Percentiles rank a stretch among this genome's conserved stretches.
Evolutionary conservation across 2,329 filamentous ascomycete genomes (phyloP).

Genomic region (Alternaria ventricosa): DNA sequence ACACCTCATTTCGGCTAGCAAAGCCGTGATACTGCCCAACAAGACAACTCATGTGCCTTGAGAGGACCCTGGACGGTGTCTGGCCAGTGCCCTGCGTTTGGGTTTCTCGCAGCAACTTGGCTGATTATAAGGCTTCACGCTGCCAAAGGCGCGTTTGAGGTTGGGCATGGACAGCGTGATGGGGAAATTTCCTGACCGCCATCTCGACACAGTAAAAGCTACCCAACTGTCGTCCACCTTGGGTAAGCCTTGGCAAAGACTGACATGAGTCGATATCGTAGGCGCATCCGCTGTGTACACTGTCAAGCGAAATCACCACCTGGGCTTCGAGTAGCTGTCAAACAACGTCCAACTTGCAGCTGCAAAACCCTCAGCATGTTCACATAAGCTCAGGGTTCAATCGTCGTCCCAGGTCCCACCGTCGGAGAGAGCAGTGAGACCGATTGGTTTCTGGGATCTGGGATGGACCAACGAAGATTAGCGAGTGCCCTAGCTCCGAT

Average conservation of each 20-base stretch:
- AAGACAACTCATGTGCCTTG: neutral
- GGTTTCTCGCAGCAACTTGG: neutral
- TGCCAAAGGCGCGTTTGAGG: neutral
- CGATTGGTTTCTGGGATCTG: constrained; percentile 7
- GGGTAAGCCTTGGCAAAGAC: neutral
- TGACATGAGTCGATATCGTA: neutral
- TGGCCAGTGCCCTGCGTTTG: neutral
- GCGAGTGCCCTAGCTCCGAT: constrained; percentile 23
- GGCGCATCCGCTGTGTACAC: neutral
- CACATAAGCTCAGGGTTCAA: neutral
- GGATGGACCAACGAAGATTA: constrained; percentile 1
- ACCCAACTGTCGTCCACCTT: neutral
- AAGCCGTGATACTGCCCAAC: neutral
- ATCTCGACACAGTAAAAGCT: neutral
- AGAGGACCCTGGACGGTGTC: neutral
- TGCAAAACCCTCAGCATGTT: neutral
- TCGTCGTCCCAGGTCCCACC: neutral
- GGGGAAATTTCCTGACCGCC: neutral
- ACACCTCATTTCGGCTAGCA: constrained; percentile 6
- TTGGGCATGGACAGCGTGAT: neutral
- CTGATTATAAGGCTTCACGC: neutral
- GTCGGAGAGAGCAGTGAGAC: neutral
- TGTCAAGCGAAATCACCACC: neutral
- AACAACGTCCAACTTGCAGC: neutral
- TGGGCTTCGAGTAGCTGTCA: neutral